A percentile compares a stretch with the other conserved stretches of the same genome.
These are phyloP conservation scores for Haplosporangium sp. DNA, from an alignment of 371 early-diverging fungal species.

Conservation along the genomic window DNA sequence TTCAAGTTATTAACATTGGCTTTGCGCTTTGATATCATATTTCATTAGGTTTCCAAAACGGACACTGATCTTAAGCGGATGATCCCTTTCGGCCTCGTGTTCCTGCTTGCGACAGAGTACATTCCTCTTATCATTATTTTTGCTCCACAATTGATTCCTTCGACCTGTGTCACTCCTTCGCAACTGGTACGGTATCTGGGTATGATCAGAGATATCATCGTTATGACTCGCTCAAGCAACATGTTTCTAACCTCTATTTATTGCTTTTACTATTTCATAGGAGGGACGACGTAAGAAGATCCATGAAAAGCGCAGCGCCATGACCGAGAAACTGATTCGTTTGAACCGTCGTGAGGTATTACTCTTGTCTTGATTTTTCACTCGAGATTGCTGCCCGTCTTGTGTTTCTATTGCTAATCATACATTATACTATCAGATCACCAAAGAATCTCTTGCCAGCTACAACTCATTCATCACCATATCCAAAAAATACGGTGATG, in stretches of 20 bases:
- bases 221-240: not conserved
- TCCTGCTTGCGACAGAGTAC: conserved; percentile 70
- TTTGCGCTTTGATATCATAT: not conserved
- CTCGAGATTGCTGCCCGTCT: not conserved
- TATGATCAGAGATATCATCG: not conserved
- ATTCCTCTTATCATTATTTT: conserved; percentile 72
- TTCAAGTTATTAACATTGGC: not conserved
- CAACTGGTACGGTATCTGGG: conserved; percentile 62
- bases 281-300: conserved; percentile 66
- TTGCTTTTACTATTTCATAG: conserved; percentile 43
- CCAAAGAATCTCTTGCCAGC: conserved; percentile 62
- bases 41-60: conserved; percentile 60
- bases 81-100: conserved; percentile 69
- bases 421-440: conserved; percentile 50
- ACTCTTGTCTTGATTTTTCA: not conserved
- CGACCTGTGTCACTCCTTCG: conserved; percentile 66
- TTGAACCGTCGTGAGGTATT: conserved; percentile 46
- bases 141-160: conserved; percentile 70
- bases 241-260: not conserved
- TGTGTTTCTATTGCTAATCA: not conserved
- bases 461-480: conserved; percentile 57
- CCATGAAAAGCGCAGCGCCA: conserved; percentile 64
- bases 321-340: conserved; percentile 62
- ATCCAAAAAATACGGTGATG: conserved; percentile 62
- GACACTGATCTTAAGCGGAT: conserved; percentile 66